Evolutionary conservation across 352 stramenopile species (phyloP).

Genomic region (Phytophthora ramorum): DNA sequence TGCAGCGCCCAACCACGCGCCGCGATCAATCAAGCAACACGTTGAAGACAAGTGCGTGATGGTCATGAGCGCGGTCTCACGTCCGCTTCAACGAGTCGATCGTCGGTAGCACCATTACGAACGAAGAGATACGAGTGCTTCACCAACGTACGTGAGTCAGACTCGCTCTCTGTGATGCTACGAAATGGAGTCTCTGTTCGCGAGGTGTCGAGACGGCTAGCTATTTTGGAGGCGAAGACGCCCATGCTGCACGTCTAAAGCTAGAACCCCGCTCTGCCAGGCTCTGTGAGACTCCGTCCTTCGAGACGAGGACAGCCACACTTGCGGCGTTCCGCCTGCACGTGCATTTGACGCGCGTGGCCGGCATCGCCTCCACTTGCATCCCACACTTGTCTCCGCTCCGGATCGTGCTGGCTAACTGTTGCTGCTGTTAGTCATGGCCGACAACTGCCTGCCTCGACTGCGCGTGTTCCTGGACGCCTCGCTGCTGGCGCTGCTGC

Average conservation of each 20-base stretch:
- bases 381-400: not conserved
- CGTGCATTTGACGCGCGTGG: too few species aligned
- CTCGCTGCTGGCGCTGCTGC: constrained; percentile 24
- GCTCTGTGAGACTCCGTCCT: not conserved
- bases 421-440: constrained; percentile 14
- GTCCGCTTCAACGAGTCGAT: not conserved
- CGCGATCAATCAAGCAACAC: not conserved
- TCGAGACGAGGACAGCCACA: not conserved
- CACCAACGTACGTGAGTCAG: not conserved
- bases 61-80: not conserved
- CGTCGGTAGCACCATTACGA: not conserved
- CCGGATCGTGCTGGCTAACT: not conserved
- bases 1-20: too few species aligned
- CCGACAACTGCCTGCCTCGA: constrained; percentile 16
- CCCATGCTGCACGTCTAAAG: not conserved
- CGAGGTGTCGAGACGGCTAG: not conserved
- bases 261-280: not conserved
- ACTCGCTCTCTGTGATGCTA: not conserved
- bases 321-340: too few species aligned
- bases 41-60: not conserved
- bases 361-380: not conserved
- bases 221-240: not conserved
- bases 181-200: not conserved
- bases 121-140: not conserved
- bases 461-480: constrained; percentile 27